Evolutionary conservation across 208 protist genomes (phyloP).

Genomic region (Acanthamoeba divionensis): DNA sequence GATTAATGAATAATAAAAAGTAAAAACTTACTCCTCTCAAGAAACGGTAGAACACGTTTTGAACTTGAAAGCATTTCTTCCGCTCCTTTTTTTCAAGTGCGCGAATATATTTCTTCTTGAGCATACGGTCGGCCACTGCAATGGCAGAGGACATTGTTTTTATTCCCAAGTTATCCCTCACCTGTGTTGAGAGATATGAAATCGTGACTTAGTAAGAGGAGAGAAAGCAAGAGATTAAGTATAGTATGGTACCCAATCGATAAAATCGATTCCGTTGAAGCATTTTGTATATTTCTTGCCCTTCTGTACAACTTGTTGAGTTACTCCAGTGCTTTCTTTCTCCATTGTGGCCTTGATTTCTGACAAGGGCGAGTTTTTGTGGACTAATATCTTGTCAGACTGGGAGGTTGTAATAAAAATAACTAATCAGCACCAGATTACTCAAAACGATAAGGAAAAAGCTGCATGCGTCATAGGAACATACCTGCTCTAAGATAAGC

Average conservation of each 20-base stretch:
- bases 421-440: no score
- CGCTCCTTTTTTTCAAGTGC: not conserved
- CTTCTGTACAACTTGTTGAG: not conserved
- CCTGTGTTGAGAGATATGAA: not conserved
- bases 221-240: not conserved
- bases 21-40: no score
- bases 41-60: slow-evolving; percentile 9
- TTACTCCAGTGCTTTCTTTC: not conserved
- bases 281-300: not conserved
- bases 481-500: not conserved
- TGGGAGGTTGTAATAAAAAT: no score
- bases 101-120: not conserved
- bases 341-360: slow-evolving; percentile 4
- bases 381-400: not conserved
- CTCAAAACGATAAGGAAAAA: not conserved
- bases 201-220: not conserved
- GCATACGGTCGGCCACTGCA: not conserved
- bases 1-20: no score
- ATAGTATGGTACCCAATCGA: not conserved
- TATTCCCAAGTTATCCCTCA: not conserved
- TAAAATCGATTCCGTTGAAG: not conserved
- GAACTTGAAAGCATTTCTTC: not conserved
- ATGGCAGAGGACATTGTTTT: not conserved
- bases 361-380: not conserved
- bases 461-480: not conserved